Conservation (phyloP, 495 filamentous ascomycete genomes). For the Delitschia confertaspora region DNA sequence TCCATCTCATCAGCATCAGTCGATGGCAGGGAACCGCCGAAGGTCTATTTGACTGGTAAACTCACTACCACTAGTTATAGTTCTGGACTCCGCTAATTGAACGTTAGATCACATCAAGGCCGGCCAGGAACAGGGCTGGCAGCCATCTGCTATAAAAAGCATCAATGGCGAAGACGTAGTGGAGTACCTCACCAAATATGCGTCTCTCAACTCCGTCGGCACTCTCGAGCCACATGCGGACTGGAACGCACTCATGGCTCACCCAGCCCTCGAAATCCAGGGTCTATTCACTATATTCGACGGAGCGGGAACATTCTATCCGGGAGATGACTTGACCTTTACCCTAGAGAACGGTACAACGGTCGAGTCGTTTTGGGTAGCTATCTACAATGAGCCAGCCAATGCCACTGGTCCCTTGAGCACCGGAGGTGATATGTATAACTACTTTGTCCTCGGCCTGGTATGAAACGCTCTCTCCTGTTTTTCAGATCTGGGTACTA, state of each 20-base stretch:
- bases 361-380: constrained; percentile 31
- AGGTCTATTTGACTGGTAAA: constrained; percentile 38
- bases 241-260: constrained; percentile 45
- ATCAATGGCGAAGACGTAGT: constrained; percentile 41
- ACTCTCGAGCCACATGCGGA: constrained; percentile 42
- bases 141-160: constrained; percentile 37
- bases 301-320: constrained; percentile 40
- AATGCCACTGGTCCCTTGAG: constrained; percentile 38
- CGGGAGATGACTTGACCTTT: constrained; percentile 39
- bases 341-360: constrained; percentile 38
- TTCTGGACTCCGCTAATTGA: constrained; percentile 1
- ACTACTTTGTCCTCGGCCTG: constrained; percentile 20
- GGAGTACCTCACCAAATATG: constrained; percentile 39
- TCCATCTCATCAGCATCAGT: constrained; percentile 41
- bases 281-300: constrained; percentile 33
- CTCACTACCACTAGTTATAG: neutral
- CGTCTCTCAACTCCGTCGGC: constrained; percentile 35
- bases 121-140: constrained; percentile 6
- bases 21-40: constrained; percentile 42
- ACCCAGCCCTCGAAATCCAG: constrained; percentile 39
- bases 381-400: constrained; percentile 33
- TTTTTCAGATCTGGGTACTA: no score
- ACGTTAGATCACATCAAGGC: constrained; percentile 6
- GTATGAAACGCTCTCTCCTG: no score
- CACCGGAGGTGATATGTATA: constrained; percentile 39